Evolutionary conservation across 768 basidiomycete species (phyloP), one percentile per base, ranked within the genome.

Genomic region (Amanita thiersii): DNA sequence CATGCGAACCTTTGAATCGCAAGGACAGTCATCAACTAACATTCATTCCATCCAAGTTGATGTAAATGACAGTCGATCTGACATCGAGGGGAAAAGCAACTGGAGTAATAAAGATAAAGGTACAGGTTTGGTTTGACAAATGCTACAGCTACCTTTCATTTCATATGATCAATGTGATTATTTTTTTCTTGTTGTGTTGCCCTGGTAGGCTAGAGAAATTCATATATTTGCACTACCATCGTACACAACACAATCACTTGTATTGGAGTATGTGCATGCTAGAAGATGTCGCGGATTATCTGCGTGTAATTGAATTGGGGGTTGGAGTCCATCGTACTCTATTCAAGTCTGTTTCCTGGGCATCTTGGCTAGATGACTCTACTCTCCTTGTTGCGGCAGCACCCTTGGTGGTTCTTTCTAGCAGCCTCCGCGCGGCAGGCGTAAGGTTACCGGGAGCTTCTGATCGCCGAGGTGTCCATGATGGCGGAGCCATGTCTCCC

Each of bases 271-370:
- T 24, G 25, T 41, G 18, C 31, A 34, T 50, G 40, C 39, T 44
- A 57, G 43, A 28, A 17, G 34, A 17, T 34, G n/a, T n/a, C n/a
- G n/a, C n/a, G n/a, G n/a, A 38, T 54, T 39, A 54, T 46, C 57
- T 48, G 47, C 77, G 63, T 24, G 64, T 55, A 12, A 45, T 51
- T 34, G 66, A 52, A 43, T 53, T 62, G 4, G 81, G 85, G 28
- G 83, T 87, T 5, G 86, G 86, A 31, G 86, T 89, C 86, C 86
- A 89, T 53, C 86, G 63, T 15, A 85, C 70, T 23, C 67, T 68
- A 49, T 72, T 75, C 37, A 86, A 51, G 50, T 86, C 85, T 46
- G 68, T 73, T 45, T 80, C 80, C 55, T 72, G 75, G 28, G 55
- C 56, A 47, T 62, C 65, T 11, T 53, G 51, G 18, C 51, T 40